Evolutionary conservation across 75 land plant species (phyloP).

Genomic region (Cunninghamia lanceolata): DNA sequence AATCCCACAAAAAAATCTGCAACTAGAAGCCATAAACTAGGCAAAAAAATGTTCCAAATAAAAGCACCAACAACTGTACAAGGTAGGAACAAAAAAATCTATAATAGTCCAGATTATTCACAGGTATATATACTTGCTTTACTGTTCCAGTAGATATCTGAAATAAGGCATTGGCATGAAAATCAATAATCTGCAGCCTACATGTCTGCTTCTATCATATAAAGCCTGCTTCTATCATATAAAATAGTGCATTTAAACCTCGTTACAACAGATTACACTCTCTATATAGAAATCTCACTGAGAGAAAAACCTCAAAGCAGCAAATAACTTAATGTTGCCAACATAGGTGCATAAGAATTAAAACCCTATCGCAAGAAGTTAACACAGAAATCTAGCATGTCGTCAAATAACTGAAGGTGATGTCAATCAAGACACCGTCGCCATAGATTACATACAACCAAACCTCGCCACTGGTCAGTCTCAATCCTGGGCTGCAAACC

Average conservation of each 20-base stretch:
- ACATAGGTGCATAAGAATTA: neutral
- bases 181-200: neutral
- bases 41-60: neutral
- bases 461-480: too few species aligned
- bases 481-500: neutral
- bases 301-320: neutral
- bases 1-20: slow-evolving; percentile 1
- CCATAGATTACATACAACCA: neutral
- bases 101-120: slow-evolving; percentile 5
- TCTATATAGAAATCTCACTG: neutral
- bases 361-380: neutral
- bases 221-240: neutral
- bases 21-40: neutral
- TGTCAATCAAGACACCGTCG: neutral
- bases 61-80: slow-evolving; percentile 4
- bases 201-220: neutral
- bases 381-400: neutral
- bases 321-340: neutral
- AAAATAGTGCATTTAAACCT: neutral
- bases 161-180: neutral
- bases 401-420: neutral
- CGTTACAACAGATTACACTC: neutral
- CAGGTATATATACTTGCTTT: neutral
- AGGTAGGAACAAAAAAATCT: neutral
- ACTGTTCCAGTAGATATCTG: neutral